Evolutionary conservation across 2,329 filamentous ascomycete genomes (phyloP), one percentile per base, ranked within the genome.

Genomic region (Colletotrichum spaethianum): DNA sequence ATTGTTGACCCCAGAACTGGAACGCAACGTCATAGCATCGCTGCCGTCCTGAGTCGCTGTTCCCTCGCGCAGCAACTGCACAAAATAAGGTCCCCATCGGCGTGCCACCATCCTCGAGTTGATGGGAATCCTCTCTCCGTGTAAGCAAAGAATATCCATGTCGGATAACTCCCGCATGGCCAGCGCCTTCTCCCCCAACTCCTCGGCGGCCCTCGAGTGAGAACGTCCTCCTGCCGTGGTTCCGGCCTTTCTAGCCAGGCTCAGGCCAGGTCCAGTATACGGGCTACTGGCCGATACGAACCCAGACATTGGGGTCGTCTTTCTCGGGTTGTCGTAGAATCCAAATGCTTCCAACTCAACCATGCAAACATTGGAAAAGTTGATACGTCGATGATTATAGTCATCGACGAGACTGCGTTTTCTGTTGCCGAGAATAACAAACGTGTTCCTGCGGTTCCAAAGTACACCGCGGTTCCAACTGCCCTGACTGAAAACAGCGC

Each of bases 291-390:
- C 92, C 1, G 95, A 98, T 67, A 93, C 87, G 80, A 96, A 98
- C 12, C 92, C 93, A 0, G 95, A 97, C 76, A 94, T 91, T 1
- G 96, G 93, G 5, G 90, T 86, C 0, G 88, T 90, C 79, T 92
- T 93, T 74, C 95, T 91, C 14, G 96, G 95, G 80, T 98, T 99
- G 79, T 98, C 96, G 80, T 98, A 98, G 53, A 99, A 91, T 1
- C 96, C 96, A 84, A 98, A 99, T 0, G 96, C 95, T 80, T 99
- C 96, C 14, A 99, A 87, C 82, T 99, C 96, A 11, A 99, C 96
- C 88, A 98, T 93, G 81, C 96, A 98, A 36, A 98, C 91, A 79
- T 99, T 97, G 12, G 93, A 94, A 80, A 98, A 99, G 82, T 99
- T 99, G 82, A 99, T 97, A 33, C 96, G 93, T 14, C 96, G 93